Evolutionary conservation across 208 protist genomes (phyloP).

Genomic region (Trypanosoma caninum): DNA sequence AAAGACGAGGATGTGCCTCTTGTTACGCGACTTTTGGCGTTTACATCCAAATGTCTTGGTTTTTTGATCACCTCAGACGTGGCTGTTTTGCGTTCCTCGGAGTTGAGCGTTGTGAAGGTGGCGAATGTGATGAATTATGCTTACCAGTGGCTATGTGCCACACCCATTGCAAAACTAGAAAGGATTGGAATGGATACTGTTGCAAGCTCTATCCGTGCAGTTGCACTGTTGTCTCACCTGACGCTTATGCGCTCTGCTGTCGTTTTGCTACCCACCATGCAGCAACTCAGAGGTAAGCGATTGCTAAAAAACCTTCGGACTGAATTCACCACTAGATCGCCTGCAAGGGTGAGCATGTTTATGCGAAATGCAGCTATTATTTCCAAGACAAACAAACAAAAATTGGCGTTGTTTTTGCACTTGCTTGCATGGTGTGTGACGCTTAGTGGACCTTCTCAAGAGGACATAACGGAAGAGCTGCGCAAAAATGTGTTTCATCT

Average conservation of each 20-base stretch:
- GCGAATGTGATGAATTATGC: constrained; percentile 65
- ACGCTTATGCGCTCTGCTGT: constrained; percentile 62
- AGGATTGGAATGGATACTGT: constrained; percentile 71
- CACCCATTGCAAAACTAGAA: constrained; percentile 70
- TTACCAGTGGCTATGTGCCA: constrained; percentile 74
- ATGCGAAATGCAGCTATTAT: constrained; percentile 51
- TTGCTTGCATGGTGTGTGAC: constrained; percentile 63
- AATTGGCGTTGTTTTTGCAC: constrained; percentile 76
- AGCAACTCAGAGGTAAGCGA: constrained; percentile 37
- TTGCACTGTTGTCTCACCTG: constrained; percentile 64
- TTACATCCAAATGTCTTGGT: constrained; percentile 63
- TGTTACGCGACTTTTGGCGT: constrained; percentile 69
- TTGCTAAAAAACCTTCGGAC: constrained; percentile 62
- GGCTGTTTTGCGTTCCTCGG: constrained; percentile 65
- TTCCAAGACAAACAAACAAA: constrained; percentile 80
- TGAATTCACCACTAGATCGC: constrained; percentile 52
- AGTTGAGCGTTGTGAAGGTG: constrained; percentile 61
- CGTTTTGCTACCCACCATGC: constrained; percentile 43
- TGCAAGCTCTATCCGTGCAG: constrained; percentile 52
- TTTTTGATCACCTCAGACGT: constrained; percentile 63
- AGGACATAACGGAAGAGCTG: constrained; percentile 30
- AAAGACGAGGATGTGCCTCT: constrained; percentile 44
- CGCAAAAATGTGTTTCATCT: constrained; percentile 51
- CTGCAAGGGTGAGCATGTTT: constrained; percentile 55
- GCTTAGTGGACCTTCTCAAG: constrained; percentile 26